phyloP scores from a whole-genome alignment of 2,329 filamentous ascomycete species.

The Pyrenochaeta sp. region DNA sequence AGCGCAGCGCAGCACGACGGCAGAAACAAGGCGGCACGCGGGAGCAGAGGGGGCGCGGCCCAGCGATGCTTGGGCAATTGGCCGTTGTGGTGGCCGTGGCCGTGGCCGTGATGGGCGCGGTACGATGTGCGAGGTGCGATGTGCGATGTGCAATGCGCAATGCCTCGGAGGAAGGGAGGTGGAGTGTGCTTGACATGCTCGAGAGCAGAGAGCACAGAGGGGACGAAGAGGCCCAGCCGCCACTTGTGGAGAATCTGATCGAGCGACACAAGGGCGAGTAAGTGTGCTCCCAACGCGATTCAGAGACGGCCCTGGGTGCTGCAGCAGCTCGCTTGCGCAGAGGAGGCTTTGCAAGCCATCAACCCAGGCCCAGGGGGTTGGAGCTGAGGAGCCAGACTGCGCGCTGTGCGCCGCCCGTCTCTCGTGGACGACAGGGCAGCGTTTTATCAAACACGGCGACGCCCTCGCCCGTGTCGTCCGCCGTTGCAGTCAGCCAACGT shows the following conservation, averaged over 20 bases:
- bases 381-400: slow-evolving; percentile 18
- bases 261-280: slow-evolving; percentile 31
- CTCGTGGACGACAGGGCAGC: slow-evolving; percentile 18
- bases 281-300: slow-evolving; percentile 27
- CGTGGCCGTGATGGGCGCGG: too few relatives aligned
- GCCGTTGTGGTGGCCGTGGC: not conserved
- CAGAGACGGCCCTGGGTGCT: slow-evolving; percentile 16
- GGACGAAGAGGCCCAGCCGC: not conserved
- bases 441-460: slow-evolving; percentile 23
- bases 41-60: slow-evolving; percentile 12
- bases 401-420: slow-evolving; percentile 30
- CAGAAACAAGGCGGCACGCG: not conserved
- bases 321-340: slow-evolving; percentile 37
- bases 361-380: slow-evolving; percentile 35
- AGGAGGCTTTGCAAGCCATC: slow-evolving; percentile 32
- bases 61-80: not conserved
- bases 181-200: slow-evolving; percentile 1
- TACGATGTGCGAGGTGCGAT: too few relatives aligned
- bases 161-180: not conserved
- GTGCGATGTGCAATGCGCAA: too few relatives aligned
- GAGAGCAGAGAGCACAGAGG: slow-evolving; percentile 4
- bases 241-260: slow-evolving; percentile 8
- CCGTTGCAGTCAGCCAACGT: slow-evolving; percentile 35
- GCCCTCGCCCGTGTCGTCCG: slow-evolving; percentile 12
- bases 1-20: not conserved